Base-by-base conservation (phyloP, 805 yeast species). In the Starmera pachycereana region DNA sequence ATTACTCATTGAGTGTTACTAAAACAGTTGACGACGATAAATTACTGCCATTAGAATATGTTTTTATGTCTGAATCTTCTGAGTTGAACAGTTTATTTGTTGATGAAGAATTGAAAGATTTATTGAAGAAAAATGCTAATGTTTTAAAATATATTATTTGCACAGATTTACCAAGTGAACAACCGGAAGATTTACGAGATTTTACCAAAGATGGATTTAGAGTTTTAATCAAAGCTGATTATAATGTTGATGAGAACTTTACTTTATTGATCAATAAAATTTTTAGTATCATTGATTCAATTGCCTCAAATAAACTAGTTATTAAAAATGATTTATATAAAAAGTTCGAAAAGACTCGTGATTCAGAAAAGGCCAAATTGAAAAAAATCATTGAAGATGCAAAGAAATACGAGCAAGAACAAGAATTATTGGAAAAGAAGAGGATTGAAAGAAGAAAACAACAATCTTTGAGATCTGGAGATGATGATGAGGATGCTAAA, bases 61-160 rank as follows among this genome's bases (percentile, higher is more conserved):
- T 86, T 25, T 86, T 76, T 64, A 89, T 92, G 97, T 69, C 83
- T 51, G 99, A 92, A 68, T 76, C 76, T 42, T 71, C 78, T 45
- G 97, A 90, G 58, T 69, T 85, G 65, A 87, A 81, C 48, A 86
- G 77, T 6, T 65, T 74, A 42, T 63, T 84, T 39, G 69, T 72
- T 48, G 70, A 77, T 39, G 48, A 53, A n/a, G 68, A 70, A 36
- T 57, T 80, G 39, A 61, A 65, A 27, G 66, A 66, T 29, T 63
- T 75, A 28, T 56, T 77, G 43, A 46, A 52, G 12, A 65, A 63
- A 35, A 54, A 72, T 27, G 66, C 64, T 25, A 53, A 65, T 6
- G 62, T 75, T 44, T 63, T 92, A 53, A 76, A 78, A 54, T 82
- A 59, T 54, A 56, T 92, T 45, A 80, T 94, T 34, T 69, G 88